These are phyloP conservation scores for Coccomyxa subellipsoidea DNA, from an alignment of 163 green algal genomes.

Conservation along the genomic window DNA sequence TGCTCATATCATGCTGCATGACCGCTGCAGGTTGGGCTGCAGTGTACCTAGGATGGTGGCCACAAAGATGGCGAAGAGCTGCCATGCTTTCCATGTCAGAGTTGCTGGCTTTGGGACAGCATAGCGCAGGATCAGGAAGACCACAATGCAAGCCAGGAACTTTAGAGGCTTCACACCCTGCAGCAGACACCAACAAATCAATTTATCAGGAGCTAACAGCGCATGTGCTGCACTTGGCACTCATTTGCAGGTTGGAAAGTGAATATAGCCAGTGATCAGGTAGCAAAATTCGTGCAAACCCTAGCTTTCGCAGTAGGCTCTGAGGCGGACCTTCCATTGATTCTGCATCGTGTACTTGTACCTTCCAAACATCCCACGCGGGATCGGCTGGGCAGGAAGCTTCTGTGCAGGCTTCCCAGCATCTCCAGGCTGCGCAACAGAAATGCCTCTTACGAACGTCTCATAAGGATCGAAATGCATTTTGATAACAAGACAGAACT, in stretches of 20 bases:
- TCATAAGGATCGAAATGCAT: too few relatives aligned
- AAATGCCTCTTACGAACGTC: too few relatives aligned
- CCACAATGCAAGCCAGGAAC: background rate
- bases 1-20: too few relatives aligned
- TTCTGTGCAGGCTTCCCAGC: background rate
- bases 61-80: background rate
- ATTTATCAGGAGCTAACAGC: too few relatives aligned
- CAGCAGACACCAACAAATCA: background rate
- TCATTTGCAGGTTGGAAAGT: background rate
- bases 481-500: too few relatives aligned
- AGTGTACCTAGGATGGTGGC: background rate
- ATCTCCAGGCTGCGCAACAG: too few relatives aligned
- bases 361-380: background rate
- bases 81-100: background rate
- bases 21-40: background rate
- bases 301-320: background rate
- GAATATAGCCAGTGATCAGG: too few relatives aligned
- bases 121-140: background rate
- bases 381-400: background rate
- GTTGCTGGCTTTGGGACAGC: background rate
- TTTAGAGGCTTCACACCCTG: background rate
- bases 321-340: background rate
- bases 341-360: background rate
- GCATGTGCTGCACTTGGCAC: background rate
- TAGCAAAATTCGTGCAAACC: too few relatives aligned